A percentile compares a stretch with the other conserved stretches of the same genome.
Conservation (phyloP, 1,284 basidiomycete species). For the Puccinia coronata region DNA sequence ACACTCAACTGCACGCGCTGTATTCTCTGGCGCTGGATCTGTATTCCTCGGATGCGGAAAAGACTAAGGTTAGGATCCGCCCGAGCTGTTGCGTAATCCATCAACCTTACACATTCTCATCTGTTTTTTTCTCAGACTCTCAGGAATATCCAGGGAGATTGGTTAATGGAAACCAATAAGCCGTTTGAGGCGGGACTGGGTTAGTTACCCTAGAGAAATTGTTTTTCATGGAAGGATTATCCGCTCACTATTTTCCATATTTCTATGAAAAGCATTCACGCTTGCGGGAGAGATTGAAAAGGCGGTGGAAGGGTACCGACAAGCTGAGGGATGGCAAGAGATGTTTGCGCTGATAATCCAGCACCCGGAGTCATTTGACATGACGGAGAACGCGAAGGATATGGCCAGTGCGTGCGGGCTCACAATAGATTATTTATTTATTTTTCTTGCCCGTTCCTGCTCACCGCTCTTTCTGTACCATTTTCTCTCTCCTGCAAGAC, state of each 20-base stretch:
- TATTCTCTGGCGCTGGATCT: constrained; percentile 73
- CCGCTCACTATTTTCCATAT: neutral
- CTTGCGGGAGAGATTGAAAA: constrained; percentile 69
- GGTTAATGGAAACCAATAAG: constrained; percentile 70
- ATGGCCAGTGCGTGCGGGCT: constrained; percentile 64
- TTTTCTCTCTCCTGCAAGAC: constrained; percentile 62
- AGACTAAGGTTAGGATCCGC: constrained; percentile 65
- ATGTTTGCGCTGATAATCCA: constrained; percentile 74
- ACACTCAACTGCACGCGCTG: constrained; percentile 76
- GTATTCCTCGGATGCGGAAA: constrained; percentile 68
- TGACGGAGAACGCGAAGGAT: neutral
- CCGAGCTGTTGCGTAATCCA: neutral
- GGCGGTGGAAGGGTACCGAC: constrained; percentile 81
- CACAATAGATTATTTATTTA: constrained; percentile 68
- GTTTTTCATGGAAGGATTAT: neutral
- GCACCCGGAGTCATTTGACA: constrained; percentile 62
- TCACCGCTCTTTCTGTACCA: too few relatives aligned
- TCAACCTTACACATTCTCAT: neutral
- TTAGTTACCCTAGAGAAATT: constrained; percentile 56
- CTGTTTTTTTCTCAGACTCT: constrained; percentile 29
- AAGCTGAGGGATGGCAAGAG: constrained; percentile 82
- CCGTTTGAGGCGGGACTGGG: constrained; percentile 79
- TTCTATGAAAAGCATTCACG: constrained; percentile 66
- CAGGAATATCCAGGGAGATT: constrained; percentile 31
- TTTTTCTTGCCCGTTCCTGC: neutral